Conservation (phyloP, 1,284 basidiomycete species). For the Ganoderma lucidum region DNA sequence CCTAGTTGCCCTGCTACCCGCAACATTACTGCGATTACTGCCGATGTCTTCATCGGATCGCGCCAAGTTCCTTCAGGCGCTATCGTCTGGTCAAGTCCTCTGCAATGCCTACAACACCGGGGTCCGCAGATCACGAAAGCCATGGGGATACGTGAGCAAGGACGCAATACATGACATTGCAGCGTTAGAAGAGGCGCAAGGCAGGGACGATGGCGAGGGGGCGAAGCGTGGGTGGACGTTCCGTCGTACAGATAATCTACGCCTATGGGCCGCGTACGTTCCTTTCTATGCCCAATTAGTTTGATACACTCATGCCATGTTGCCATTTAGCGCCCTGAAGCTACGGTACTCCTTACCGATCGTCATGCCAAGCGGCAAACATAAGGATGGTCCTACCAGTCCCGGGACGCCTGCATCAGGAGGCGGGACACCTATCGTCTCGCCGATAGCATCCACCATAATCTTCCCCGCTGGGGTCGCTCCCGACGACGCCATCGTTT, state of each 20-base stretch:
- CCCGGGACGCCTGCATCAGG: constrained; percentile 33
- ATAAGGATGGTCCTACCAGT: constrained; percentile 15
- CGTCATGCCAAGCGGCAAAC: constrained; percentile 54
- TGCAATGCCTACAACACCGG: constrained; percentile 84
- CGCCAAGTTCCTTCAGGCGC: constrained; percentile 56
- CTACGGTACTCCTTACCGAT: constrained; percentile 81
- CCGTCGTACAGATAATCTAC: constrained; percentile 81
- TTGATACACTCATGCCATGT: constrained; percentile 3
- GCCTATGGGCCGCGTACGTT: constrained; percentile 82
- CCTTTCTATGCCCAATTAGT: constrained; percentile 13
- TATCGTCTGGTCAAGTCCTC: constrained; percentile 82
- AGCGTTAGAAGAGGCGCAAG: constrained; percentile 58
- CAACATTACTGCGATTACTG: constrained; percentile 53
- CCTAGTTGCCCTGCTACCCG: constrained; percentile 54
- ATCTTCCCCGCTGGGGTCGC: constrained; percentile 39
- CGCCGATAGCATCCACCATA: constrained; percentile 40
- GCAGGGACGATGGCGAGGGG: constrained; percentile 47
- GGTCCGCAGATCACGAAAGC: constrained; percentile 80
- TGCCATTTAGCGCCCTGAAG: constrained; percentile 70
- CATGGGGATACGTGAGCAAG: constrained; percentile 87
- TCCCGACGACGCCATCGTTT: constrained; percentile 52
- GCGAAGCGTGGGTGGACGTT: constrained; percentile 75
- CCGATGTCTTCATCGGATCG: constrained; percentile 48
- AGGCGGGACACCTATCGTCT: constrained; percentile 38
- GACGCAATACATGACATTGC: constrained; percentile 83